phyloP scores from a whole-genome alignment of 2,329 filamentous ascomycete species.

The Colletotrichum tropicale region DNA sequence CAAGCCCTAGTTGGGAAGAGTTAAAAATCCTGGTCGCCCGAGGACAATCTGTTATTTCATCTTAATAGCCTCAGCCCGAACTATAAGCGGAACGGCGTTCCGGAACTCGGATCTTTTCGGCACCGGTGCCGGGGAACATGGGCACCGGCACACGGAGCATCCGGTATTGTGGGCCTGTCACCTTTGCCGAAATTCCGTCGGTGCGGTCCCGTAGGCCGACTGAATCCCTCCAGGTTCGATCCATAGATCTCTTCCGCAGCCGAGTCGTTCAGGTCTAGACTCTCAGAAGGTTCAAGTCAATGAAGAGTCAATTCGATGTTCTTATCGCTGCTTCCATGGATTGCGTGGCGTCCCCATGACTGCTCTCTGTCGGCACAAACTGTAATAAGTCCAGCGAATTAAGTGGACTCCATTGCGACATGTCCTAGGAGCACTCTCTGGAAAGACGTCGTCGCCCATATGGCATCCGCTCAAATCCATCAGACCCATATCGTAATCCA shows the following conservation, averaged over 20 bases:
- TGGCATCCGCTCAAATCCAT: not conserved
- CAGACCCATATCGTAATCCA: not conserved
- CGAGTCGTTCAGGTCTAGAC: not conserved
- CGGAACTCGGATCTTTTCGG: no score
- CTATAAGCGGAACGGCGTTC: no score
- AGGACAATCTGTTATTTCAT: no score
- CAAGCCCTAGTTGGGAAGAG: no score
- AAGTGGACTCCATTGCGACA: not conserved
- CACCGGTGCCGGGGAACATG: no score
- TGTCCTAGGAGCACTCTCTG: rapidly evolving
- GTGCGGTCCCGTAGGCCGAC: no score
- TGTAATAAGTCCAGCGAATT: not conserved
- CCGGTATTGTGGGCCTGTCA: not conserved
- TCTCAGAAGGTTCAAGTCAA: not conserved
- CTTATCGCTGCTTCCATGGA: not conserved
- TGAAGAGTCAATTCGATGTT: not conserved
- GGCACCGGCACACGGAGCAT: not conserved
- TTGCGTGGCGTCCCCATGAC: not conserved
- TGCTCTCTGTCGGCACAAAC: not conserved
- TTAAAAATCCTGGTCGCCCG: no score
- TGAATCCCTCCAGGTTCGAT: no score
- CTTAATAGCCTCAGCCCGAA: no score
- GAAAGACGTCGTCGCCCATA: not conserved
- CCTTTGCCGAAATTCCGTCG: not conserved
- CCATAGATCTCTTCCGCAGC: no score